These are phyloP conservation scores for Boechera retrofracta DNA, from an alignment of 345 rosid species.

Conservation along the genomic window DNA sequence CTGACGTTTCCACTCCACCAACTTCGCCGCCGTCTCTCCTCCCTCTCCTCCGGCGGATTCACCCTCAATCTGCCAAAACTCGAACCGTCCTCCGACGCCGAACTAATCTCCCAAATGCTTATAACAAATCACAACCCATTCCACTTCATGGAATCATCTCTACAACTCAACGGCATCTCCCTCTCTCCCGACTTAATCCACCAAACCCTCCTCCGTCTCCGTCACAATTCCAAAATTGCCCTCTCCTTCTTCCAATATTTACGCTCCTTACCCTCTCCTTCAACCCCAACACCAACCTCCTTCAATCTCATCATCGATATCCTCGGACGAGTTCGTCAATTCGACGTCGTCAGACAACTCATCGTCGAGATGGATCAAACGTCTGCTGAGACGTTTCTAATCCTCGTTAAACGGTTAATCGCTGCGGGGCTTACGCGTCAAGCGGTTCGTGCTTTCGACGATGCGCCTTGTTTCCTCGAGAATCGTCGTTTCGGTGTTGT, in stretches of 20 bases:
- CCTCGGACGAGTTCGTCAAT: conserved; percentile 72
- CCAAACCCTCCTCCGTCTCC: conserved; percentile 92
- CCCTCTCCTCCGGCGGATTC: conserved; percentile 27
- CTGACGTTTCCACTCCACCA: conserved; percentile 15
- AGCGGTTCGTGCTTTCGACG: conserved; percentile 80
- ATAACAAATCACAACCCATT: conserved; percentile 84
- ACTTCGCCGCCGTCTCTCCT: conserved; percentile 36
- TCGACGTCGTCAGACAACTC: conserved; percentile 83
- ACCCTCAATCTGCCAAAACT: conserved; percentile 53
- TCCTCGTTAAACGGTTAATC: conserved; percentile 69
- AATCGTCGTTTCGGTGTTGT: conserved; percentile 28
- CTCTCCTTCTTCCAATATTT: conserved; percentile 38
- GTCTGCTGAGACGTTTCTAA: conserved; percentile 62
- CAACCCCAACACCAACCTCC: conserved; percentile 24
- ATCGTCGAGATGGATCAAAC: conserved; percentile 73
- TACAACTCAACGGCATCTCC: conserved; percentile 77
- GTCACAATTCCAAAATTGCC: conserved; percentile 71
- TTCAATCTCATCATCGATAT: conserved; percentile 59
- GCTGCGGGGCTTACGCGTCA: conserved; percentile 90
- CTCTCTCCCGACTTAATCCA: conserved; percentile 63
- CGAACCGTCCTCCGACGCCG: conserved; percentile 71
- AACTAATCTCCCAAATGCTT: conserved; percentile 65
- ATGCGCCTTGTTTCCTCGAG: conserved; percentile 59
- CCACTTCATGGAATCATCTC: conserved; percentile 78
- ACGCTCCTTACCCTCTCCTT: conserved; percentile 50